Evolutionary conservation across 805 yeast species (phyloP).

Genomic region (Pichia rugopelliculosa): DNA sequence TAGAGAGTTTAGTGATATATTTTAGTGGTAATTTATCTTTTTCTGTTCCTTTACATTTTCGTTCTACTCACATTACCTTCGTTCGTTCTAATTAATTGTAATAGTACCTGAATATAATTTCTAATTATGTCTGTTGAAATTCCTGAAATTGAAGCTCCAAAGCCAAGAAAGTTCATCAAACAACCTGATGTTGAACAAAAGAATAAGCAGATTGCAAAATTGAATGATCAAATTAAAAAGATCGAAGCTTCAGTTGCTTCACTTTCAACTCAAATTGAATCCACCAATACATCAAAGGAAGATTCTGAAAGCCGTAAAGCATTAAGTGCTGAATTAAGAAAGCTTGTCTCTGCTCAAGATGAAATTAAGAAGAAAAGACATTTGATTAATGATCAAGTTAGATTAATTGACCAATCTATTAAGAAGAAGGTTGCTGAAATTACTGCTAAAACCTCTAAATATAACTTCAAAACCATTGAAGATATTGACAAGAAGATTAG

Average conservation of each 20-base stretch:
- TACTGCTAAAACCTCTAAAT: slow-evolving; percentile 61
- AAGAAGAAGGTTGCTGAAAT: slow-evolving; percentile 74
- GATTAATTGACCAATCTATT: slow-evolving; percentile 56
- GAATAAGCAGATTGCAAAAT: slow-evolving; percentile 48
- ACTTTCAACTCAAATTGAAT: slow-evolving; percentile 47
- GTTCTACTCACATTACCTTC: too few relatives aligned
- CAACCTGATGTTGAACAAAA: slow-evolving; percentile 65
- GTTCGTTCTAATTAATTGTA: too few relatives aligned
- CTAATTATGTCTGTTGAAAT: slow-evolving; percentile 7
- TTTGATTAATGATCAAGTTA: slow-evolving; percentile 53
- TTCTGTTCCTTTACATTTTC: background rate
- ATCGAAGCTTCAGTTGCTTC: slow-evolving; percentile 48
- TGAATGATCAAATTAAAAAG: slow-evolving; percentile 56
- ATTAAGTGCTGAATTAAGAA: slow-evolving; percentile 39
- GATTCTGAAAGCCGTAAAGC: slow-evolving; percentile 45
- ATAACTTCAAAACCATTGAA: slow-evolving; percentile 55
- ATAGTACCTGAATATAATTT: background rate
- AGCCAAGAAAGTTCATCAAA: slow-evolving; percentile 49
- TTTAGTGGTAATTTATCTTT: background rate
- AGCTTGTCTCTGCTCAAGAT: slow-evolving; percentile 33
- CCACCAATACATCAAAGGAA: slow-evolving; percentile 43
- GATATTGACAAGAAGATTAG: slow-evolving; percentile 64
- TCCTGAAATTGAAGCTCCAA: slow-evolving; percentile 20
- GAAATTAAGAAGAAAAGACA: slow-evolving; percentile 29
- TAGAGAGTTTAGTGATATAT: too few relatives aligned